Evolutionary conservation across 1,284 basidiomycete species (phyloP).

Genomic region (Ganoderma leucocontextum): DNA sequence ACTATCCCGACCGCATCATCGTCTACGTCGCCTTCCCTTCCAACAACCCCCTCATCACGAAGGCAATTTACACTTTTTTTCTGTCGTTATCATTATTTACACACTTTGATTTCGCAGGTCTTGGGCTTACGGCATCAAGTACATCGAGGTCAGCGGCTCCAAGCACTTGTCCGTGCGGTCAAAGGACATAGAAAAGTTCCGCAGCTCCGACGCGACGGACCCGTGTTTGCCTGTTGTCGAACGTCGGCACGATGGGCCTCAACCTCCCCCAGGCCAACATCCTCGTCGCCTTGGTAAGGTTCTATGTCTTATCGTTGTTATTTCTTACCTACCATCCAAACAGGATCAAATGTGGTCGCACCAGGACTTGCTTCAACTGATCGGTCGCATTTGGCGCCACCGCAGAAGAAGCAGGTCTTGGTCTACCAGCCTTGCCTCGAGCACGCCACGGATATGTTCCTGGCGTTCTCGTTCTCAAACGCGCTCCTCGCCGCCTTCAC

Average conservation of each 20-base stretch:
- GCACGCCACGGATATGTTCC: neutral
- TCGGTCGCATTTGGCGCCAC: neutral
- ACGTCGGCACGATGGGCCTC: neutral
- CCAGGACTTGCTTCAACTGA: neutral
- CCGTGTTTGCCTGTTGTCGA: neutral
- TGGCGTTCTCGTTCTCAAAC: neutral
- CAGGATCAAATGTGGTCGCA: conserved; percentile 1
- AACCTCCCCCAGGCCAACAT: neutral
- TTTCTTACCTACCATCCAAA: neutral
- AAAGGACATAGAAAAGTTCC: neutral
- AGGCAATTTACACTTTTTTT: neutral
- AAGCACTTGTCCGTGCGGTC: neutral
- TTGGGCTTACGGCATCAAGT: neutral
- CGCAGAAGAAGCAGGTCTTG: neutral
- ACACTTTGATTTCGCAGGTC: neutral
- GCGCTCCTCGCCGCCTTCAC: neutral
- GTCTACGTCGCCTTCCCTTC: neutral
- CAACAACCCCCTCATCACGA: neutral
- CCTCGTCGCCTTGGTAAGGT: neutral
- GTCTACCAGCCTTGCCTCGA: neutral
- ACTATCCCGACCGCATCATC: neutral
- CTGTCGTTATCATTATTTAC: neutral
- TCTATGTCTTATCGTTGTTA: neutral
- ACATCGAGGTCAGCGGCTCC: neutral
- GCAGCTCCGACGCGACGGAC: neutral